phyloP scores from a whole-genome alignment of 768 basidiomycete species.

The Aureoboletus auriporus region DNA sequence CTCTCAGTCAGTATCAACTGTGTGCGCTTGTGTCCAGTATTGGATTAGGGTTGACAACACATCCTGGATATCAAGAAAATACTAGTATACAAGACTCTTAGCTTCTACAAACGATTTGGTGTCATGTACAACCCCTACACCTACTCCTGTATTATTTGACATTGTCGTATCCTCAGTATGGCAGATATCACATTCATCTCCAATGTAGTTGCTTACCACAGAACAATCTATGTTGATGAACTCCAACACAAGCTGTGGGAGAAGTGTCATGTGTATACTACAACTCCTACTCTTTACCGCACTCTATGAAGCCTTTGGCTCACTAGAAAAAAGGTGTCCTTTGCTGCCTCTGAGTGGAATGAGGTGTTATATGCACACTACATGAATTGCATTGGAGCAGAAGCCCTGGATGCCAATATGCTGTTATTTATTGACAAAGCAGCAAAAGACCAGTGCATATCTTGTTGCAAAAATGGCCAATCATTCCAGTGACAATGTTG shows the following conservation, averaged over 20 bases:
- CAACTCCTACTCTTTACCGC: neutral
- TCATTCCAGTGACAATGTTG: neutral
- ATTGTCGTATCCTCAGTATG: no score
- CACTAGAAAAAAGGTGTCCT: neutral
- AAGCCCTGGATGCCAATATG: constrained; percentile 7
- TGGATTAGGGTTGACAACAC: no score
- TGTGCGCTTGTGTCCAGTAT: no score
- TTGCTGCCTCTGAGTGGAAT: neutral
- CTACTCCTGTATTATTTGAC: no score
- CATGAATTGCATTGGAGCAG: constrained; percentile 9
- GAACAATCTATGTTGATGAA: neutral
- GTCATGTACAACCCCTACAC: no score
- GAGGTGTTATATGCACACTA: constrained; percentile 1
- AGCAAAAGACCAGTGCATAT: neutral
- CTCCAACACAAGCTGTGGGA: neutral
- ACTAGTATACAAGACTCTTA: no score
- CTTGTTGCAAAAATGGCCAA: neutral
- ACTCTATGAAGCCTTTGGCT: neutral
- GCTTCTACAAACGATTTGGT: no score
- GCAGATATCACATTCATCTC: no score
- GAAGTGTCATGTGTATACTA: neutral
- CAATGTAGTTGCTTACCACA: no score
- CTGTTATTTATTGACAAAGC: neutral
- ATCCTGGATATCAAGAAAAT: no score
- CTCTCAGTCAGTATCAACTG: no score